Evolutionary conservation across 2,329 filamentous ascomycete species (phyloP).

Genomic region (Fusarium multiceps): DNA sequence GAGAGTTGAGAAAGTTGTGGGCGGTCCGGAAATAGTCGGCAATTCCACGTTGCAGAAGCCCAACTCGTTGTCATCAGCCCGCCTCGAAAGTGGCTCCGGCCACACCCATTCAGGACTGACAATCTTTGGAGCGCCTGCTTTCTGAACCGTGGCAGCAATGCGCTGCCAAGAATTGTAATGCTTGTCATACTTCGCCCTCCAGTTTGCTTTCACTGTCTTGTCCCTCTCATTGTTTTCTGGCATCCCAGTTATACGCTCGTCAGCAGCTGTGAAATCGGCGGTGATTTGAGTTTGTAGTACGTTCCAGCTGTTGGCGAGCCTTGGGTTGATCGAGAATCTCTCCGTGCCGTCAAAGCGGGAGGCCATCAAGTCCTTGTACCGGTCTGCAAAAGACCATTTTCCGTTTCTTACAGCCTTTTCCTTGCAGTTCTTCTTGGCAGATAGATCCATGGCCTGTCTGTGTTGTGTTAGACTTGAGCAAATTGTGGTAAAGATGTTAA

Average conservation of each 20-base stretch:
- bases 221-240: not conserved
- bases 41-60: not conserved
- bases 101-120: not conserved
- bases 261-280: not conserved
- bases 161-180: not conserved
- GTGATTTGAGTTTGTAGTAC: no score
- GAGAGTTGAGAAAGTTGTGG: not conserved
- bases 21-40: not conserved
- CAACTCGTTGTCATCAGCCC: not conserved
- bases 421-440: not conserved
- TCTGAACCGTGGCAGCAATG: not conserved
- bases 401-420: not conserved
- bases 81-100: not conserved
- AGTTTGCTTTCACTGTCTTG: not conserved
- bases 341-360: not conserved
- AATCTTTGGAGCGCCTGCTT: not conserved
- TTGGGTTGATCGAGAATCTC: not conserved
- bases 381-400: not conserved
- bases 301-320: not conserved
- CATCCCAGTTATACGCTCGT: not conserved
- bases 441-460: not conserved
- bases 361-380: not conserved
- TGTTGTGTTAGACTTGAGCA: not conserved
- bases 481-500: not conserved
- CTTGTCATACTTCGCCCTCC: not conserved